Percentiles rank a stretch among this genome's conserved stretches.
These are phyloP conservation scores for Ambrosia artemisiifolia DNA, from an alignment of 129 eudicot species.

Conservation along the genomic window DNA sequence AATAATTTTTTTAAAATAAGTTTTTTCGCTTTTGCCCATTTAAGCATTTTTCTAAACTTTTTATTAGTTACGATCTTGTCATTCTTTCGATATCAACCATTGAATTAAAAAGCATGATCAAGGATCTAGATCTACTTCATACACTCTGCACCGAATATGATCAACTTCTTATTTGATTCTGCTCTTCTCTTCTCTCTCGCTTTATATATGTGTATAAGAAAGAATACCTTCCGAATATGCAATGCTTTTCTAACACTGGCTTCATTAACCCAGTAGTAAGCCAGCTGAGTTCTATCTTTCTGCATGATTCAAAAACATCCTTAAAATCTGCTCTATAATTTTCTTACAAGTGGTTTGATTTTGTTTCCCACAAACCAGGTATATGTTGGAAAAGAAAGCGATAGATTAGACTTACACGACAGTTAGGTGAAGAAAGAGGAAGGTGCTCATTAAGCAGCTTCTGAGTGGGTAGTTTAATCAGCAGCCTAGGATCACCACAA, in stretches of 20 bases:
- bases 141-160: no score
- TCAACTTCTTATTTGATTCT: no score
- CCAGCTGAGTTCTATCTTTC: conserved; percentile 26
- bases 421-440: conserved; percentile 12
- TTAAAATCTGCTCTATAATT: background rate
- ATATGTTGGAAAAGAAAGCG: background rate
- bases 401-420: conserved; percentile 36
- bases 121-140: no score
- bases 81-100: no score
- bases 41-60: no score
- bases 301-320: conserved; percentile 12
- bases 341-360: background rate
- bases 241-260: conserved; percentile 43
- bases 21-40: no score
- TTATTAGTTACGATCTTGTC: no score
- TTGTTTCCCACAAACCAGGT: no score
- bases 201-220: background rate
- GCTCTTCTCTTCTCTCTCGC: no score
- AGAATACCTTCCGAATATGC: conserved; percentile 44
- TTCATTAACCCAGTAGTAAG: conserved; percentile 34
- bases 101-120: no score
- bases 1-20: no score
- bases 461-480: conserved; percentile 9
- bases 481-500: conserved; percentile 22
- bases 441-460: conserved; percentile 1